Base-by-base conservation (phyloP, 2,329 filamentous ascomycete genomes). In the Penicillium sp. region DNA sequence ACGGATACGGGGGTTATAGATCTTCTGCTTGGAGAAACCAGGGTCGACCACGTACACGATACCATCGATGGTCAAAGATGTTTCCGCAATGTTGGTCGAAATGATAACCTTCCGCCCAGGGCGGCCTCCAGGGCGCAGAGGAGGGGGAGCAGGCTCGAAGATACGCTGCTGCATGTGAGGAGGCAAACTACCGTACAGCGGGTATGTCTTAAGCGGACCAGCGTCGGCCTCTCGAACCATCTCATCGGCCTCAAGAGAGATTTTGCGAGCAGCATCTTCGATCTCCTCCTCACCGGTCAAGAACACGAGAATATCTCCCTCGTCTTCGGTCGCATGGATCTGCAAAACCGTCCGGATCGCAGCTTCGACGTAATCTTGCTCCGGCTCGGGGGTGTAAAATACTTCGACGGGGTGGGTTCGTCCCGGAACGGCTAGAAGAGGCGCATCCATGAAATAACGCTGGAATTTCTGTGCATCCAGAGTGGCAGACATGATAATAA, bases 41-140 rank as follows among this genome's bases (percentile, higher is more conserved):
- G 94, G 93, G 69, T 99, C 94, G n/a, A 99, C 93, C 31, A 99
- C 94, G 69, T 97, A 99, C 33, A 99, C 94, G 61, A 99, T 99
- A 72, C 94, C 94, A 70, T 99, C 94, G 58, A 99, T 99, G 45
- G 94, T 99, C 75, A 99, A 85, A 68, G 89, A 93, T 0, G 94
- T 99, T 79, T 99, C 94, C 43, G 94, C 94, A 74, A 99, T 99
- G 75, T 99, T 99, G 63, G 94, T 99, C 9, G 92, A 90, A 27
- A 99, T 84, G 65, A 99, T 95, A 70, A 87, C 88, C 75, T 99
- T 99, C 59, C 94, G 85, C n/a, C 94, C 94, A 0, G 94, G 90
- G 22, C 87, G 84, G 35, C 93, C 93, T 53, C 89, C 91, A 51
- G 86, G 83, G 63, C 82, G 87, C 58, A 85, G 78, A 33, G 93